A percentile compares a stretch with the other conserved stretches of the same genome.
phyloP scores from a whole-genome alignment of 2,329 filamentous ascomycete species.

The Myriosclerotinia scirpicola region DNA sequence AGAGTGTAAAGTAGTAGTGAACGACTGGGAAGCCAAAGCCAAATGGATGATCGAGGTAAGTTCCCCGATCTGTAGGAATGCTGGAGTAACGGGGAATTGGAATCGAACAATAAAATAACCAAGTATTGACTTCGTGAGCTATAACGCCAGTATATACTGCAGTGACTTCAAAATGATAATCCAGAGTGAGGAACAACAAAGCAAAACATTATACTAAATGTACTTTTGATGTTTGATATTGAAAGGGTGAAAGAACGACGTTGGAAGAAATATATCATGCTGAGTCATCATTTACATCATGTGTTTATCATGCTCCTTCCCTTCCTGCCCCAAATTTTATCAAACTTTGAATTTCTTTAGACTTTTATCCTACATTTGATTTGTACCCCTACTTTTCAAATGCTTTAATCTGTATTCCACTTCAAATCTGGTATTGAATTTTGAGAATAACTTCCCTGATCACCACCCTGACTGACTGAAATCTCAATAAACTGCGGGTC shows the following conservation, averaged over 20 bases:
- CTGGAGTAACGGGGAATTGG: neutral
- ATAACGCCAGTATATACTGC: too few species aligned
- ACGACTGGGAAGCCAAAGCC: too few species aligned
- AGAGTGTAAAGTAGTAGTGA: neutral
- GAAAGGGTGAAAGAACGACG: neutral
- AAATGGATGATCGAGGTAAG: neutral
- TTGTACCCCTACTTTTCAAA: neutral
- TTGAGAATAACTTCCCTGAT: neutral
- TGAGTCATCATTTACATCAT: conserved; percentile 1
- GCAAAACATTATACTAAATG: neutral
- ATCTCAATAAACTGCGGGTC: neutral
- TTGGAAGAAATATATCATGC: neutral
- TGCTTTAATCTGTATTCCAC: neutral
- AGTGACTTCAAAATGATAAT: neutral
- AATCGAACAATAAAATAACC: neutral
- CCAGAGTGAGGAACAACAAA: neutral
- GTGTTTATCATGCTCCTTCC: neutral
- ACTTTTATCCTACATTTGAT: neutral
- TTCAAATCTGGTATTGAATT: neutral
- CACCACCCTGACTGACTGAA: neutral
- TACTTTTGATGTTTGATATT: neutral
- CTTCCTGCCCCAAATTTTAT: neutral
- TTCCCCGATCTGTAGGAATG: neutral
- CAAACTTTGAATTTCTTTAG: neutral
- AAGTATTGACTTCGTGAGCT: neutral